A percentile compares a stretch with the other conserved stretches of the same genome.
phyloP scores from a whole-genome alignment of 371 early-diverging fungal species.

The Syncephalastrum sp. region DNA sequence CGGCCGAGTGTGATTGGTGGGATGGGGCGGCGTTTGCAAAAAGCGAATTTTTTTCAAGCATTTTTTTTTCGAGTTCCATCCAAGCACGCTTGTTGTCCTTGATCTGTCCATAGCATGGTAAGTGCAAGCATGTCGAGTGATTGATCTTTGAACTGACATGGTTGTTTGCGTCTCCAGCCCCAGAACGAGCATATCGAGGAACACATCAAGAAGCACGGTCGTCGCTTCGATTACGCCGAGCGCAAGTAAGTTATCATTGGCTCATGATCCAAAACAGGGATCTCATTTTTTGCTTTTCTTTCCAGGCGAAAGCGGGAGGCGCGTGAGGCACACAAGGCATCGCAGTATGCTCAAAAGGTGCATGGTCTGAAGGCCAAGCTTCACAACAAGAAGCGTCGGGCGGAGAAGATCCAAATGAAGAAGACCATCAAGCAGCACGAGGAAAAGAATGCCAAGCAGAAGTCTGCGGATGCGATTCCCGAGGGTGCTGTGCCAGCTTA shows the following conservation, averaged over 20 bases:
- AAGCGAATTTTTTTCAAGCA: no score
- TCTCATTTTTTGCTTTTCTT: not conserved
- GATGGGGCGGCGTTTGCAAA: no score
- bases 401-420: conserved; percentile 99
- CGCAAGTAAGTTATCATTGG: conserved; percentile 69
- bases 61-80: no score
- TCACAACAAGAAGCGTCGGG: conserved; percentile 97
- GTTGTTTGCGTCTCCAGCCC: conserved; percentile 67
- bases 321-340: conserved; percentile 87
- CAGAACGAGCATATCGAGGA: conserved; percentile 99
- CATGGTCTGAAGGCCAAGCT: conserved; percentile 99
- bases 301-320: conserved; percentile 96
- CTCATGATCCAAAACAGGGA: not conserved
- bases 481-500: conserved; percentile 98
- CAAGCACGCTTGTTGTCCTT: no score
- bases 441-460: conserved; percentile 91
- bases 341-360: conserved; percentile 95
- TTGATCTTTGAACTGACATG: no score
- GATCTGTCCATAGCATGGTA: no score
- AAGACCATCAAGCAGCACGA: conserved; percentile 98
- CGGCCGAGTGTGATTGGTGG: no score
- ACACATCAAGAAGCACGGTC: conserved; percentile 97
- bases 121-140: no score
- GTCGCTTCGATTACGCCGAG: conserved; percentile 96
- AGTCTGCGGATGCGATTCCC: conserved; percentile 83